These are phyloP conservation scores for Podaxis pistillaris DNA, from an alignment of 768 basidiomycete genomes.

Conservation along the genomic window DNA sequence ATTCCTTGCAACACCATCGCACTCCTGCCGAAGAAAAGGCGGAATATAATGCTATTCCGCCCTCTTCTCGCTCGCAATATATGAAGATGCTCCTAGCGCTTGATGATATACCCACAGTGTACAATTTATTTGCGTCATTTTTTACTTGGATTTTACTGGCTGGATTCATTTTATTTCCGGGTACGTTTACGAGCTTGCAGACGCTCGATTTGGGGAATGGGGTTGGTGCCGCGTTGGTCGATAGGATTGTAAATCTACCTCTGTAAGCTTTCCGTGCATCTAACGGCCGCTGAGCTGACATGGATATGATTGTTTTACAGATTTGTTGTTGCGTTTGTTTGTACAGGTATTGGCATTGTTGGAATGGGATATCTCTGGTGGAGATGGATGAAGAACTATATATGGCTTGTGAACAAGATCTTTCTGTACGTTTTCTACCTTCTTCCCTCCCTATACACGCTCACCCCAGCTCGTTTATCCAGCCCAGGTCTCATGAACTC, in stretches of 20 bases:
- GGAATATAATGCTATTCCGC: conserved; percentile 10
- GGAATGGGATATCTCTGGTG: conserved; percentile 64
- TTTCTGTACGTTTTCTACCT: conserved; percentile 42
- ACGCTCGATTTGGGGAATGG: conserved; percentile 27
- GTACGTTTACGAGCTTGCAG: conserved; percentile 54
- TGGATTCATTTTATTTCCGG: conserved; percentile 61
- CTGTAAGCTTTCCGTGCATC: conserved; percentile 34
- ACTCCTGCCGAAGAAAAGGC: conserved; percentile 10
- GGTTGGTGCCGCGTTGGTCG: conserved; percentile 31
- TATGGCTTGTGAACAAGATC: conserved; percentile 57
- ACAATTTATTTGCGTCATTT: conserved; percentile 53
- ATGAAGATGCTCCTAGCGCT: conserved; percentile 62
- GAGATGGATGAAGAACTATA: conserved; percentile 56
- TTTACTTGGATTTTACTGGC: conserved; percentile 65
- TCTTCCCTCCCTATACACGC: conserved; percentile 1
- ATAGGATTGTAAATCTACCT: conserved; percentile 39
- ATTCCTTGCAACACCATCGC: conserved; percentile 7
- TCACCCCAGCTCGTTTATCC: neutral
- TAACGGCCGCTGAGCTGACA: neutral
- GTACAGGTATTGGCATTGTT: conserved; percentile 48
- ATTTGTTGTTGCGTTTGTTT: conserved; percentile 53
- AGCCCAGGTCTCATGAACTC: conserved; percentile 61
- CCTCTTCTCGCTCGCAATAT: conserved; percentile 36
- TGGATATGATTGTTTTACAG: conserved; percentile 26
- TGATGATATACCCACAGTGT: conserved; percentile 48